Evolutionary conservation across 768 basidiomycete genomes (phyloP).

Genomic region (Suillus luteus): DNA sequence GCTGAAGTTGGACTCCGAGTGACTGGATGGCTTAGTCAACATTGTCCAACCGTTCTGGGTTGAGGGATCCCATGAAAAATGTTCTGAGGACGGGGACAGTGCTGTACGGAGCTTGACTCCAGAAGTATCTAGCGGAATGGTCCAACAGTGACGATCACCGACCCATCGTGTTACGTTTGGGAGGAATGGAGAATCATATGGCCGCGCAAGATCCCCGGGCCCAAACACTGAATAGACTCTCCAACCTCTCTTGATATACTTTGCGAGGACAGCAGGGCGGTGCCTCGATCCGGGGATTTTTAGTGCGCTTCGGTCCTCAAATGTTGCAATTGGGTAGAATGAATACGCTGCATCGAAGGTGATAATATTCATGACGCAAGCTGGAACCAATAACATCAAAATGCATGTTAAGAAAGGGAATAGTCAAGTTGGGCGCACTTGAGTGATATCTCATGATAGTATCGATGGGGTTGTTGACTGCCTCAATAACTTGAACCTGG

Average conservation of each 20-base stretch:
- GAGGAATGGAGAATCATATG: constrained; percentile 22
- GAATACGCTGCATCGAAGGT: constrained; percentile 42
- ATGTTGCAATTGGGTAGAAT: constrained; percentile 44
- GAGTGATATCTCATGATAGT: constrained; percentile 49
- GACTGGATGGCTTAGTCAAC: neutral
- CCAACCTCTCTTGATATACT: constrained; percentile 44
- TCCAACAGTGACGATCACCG: constrained; percentile 35
- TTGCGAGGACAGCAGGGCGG: constrained; percentile 23
- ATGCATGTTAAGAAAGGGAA: neutral
- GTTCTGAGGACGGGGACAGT: constrained; percentile 15
- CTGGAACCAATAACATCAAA: constrained; percentile 21
- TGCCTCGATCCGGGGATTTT: constrained; percentile 9
- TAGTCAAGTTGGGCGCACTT: constrained; percentile 34
- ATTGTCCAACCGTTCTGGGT: constrained; percentile 24
- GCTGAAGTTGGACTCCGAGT: neutral
- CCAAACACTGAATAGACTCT: constrained; percentile 18
- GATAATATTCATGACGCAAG: constrained; percentile 48
- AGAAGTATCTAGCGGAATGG: constrained; percentile 29
- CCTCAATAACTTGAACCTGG: constrained; percentile 45
- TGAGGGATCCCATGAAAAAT: constrained; percentile 20
- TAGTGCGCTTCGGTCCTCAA: constrained; percentile 35
- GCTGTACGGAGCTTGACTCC: constrained; percentile 18
- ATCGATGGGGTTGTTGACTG: constrained; percentile 35
- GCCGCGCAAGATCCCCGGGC: constrained; percentile 1
- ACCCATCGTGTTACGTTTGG: constrained; percentile 30